These are phyloP conservation scores for Saccharomycopsis sp. DNA, from an alignment of 805 yeast genomes.

Conservation along the genomic window DNA sequence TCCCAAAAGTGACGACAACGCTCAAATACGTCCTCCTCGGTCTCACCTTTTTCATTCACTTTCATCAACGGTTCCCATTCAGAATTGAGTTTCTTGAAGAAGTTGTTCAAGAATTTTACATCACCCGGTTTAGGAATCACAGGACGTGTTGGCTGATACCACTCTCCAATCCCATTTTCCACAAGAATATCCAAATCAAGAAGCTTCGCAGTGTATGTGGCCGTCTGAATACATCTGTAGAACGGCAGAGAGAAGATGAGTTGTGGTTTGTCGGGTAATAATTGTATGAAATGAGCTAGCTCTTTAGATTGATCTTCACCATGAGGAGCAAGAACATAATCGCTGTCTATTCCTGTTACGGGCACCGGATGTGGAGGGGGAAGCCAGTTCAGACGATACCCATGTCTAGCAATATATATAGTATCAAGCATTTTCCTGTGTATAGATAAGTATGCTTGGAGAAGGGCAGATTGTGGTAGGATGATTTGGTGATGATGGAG, in stretches of 20 bases:
- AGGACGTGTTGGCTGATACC: conserved; percentile 71
- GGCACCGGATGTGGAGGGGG: conserved; percentile 64
- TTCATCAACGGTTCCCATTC: conserved; percentile 51
- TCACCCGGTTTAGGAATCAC: conserved; percentile 67
- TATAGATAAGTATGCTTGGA: too few relatives aligned
- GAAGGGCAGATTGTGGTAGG: too few relatives aligned
- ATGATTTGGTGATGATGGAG: too few relatives aligned
- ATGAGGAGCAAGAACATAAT: conserved; percentile 80
- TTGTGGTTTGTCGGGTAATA: conserved; percentile 45
- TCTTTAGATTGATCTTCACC: conserved; percentile 86
- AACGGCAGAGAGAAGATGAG: conserved; percentile 77
- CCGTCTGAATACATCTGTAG: conserved; percentile 82
- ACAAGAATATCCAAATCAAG: conserved; percentile 53
- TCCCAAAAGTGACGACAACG: conserved; percentile 54
- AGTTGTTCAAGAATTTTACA: conserved; percentile 38
- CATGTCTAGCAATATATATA: conserved; percentile 77
- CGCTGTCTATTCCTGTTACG: conserved; percentile 88
- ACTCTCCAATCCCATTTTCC: conserved; percentile 88
- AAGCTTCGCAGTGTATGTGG: conserved; percentile 56
- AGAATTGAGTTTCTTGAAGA: conserved; percentile 44
- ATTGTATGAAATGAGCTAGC: conserved; percentile 53
- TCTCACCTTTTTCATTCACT: conserved; percentile 52
- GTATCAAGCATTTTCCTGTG: conserved; percentile 34
- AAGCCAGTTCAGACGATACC: conserved; percentile 67
- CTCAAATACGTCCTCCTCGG: conserved; percentile 57